Percentiles rank a stretch among this genome's conserved stretches.
Conservation (phyloP, 176 grass and related monocot species). For the Dactylis glomerata region DNA sequence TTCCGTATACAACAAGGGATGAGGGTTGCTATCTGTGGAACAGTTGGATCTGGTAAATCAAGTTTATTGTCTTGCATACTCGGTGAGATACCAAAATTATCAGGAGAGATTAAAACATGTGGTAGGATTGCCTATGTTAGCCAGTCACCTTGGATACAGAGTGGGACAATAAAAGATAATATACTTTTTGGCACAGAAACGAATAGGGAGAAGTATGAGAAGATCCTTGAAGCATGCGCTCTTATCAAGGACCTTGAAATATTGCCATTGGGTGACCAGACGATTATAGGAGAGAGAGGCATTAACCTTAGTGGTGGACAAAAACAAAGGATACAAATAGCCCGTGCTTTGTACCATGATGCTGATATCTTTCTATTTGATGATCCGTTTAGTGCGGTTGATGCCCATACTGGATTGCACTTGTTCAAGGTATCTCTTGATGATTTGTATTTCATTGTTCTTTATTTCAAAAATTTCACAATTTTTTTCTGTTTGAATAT, state of each 20-base stretch:
- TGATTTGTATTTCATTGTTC: neutral
- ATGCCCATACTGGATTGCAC: constrained; percentile 62
- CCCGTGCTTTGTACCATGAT: constrained; percentile 68
- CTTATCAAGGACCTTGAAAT: constrained; percentile 57
- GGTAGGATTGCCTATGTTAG: constrained; percentile 61
- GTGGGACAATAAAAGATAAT: constrained; percentile 59
- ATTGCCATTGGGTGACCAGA: constrained; percentile 61
- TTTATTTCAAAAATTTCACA: neutral
- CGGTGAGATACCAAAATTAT: constrained; percentile 71
- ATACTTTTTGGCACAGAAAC: constrained; percentile 54
- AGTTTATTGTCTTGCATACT: constrained; percentile 75
- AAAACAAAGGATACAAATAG: constrained; percentile 69
- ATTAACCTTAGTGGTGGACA: constrained; percentile 78
- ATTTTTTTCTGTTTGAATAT: neutral
- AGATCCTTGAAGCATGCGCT: constrained; percentile 50
- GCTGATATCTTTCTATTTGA: constrained; percentile 77
- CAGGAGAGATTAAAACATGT: constrained; percentile 49
- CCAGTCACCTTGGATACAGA: constrained; percentile 77
- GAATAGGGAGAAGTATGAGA: constrained; percentile 39
- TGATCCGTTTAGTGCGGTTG: constrained; percentile 76
- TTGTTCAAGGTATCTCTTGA: constrained; percentile 51
- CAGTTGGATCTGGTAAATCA: constrained; percentile 74
- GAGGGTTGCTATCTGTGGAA: constrained; percentile 68
- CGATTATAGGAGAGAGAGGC: constrained; percentile 73
- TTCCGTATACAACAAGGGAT: constrained; percentile 46